Percentiles rank a stretch among this genome's conserved stretches.
Evolutionary conservation across 225 moss, liverwort and hornwort genomes (phyloP).

Genomic region (Pleurozium schreberi): DNA sequence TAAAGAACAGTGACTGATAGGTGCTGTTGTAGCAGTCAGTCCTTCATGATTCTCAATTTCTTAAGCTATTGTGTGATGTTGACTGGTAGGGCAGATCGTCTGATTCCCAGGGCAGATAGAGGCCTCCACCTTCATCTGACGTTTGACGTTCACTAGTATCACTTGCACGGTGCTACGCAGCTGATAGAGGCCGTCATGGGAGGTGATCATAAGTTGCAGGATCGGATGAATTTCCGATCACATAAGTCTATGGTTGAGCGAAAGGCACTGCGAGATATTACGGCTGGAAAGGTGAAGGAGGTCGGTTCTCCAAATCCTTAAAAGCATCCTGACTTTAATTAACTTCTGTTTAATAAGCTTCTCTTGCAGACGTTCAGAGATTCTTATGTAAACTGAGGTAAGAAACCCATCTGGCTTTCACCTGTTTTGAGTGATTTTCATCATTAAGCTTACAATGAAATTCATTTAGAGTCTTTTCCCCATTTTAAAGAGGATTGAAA

Average conservation of each 20-base stretch:
- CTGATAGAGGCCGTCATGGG: constrained; percentile 81
- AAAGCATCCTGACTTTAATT: not conserved
- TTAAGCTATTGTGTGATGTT: not conserved
- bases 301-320: not conserved
- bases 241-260: constrained; percentile 29
- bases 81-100: not conserved
- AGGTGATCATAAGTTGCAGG: constrained; percentile 61
- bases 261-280: constrained; percentile 8
- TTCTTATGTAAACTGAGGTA: not conserved
- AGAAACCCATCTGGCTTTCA: not conserved
- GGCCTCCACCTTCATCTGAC: not conserved
- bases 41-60: not conserved
- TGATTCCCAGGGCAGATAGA: not conserved
- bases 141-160: not conserved
- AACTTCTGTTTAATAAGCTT: not conserved
- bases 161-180: constrained; percentile 29
- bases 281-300: not conserved
- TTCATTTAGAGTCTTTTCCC: not conserved
- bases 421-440: not conserved
- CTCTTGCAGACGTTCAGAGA: not conserved
- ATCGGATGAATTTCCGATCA: constrained; percentile 48
- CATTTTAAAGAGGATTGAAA: not conserved
- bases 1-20: not conserved
- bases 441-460: not conserved
- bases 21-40: not conserved